phyloP scores from a whole-genome alignment of 2,329 filamentous ascomycete genomes.

The Aphanoascus verrucosus region DNA sequence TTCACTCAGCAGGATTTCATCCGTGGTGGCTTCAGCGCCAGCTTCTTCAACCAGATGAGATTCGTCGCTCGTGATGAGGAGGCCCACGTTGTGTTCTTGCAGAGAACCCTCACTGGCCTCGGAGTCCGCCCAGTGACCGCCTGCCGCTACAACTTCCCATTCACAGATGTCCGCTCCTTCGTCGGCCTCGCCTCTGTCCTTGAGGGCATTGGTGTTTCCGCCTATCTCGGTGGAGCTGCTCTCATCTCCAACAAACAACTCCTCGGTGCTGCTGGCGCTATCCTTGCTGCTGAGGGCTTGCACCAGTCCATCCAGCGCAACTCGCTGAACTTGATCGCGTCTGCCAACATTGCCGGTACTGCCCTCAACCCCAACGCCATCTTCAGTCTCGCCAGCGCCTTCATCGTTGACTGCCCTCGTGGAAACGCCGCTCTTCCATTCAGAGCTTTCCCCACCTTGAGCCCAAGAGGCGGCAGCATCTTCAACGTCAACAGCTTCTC shows the following conservation, averaged over 20 bases:
- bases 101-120: conserved; percentile 35
- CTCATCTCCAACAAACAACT: conserved; percentile 48
- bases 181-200: conserved; percentile 44
- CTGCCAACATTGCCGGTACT: conserved; percentile 50
- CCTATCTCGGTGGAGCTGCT: conserved; percentile 53
- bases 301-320: conserved; percentile 53
- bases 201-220: conserved; percentile 49
- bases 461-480: conserved; percentile 17
- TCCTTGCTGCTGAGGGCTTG: conserved; percentile 55
- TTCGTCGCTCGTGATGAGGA: conserved; percentile 48
- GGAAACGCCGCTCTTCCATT: conserved; percentile 48
- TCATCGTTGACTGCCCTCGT: conserved; percentile 49
- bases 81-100: conserved; percentile 49
- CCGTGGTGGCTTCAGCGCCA: conserved; percentile 40
- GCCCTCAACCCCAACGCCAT: conserved; percentile 50
- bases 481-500: conserved; percentile 14
- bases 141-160: conserved; percentile 48
- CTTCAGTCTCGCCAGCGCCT: conserved; percentile 53
- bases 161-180: conserved; percentile 41
- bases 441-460: conserved; percentile 48
- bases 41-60: conserved; percentile 49
- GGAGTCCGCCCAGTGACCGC: conserved; percentile 43
- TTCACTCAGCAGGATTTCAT: conserved; percentile 46
- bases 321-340: conserved; percentile 41
- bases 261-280: conserved; percentile 50